Conservation (phyloP, 139 green algal species). For the Edaphochlamys debaryana region DNA sequence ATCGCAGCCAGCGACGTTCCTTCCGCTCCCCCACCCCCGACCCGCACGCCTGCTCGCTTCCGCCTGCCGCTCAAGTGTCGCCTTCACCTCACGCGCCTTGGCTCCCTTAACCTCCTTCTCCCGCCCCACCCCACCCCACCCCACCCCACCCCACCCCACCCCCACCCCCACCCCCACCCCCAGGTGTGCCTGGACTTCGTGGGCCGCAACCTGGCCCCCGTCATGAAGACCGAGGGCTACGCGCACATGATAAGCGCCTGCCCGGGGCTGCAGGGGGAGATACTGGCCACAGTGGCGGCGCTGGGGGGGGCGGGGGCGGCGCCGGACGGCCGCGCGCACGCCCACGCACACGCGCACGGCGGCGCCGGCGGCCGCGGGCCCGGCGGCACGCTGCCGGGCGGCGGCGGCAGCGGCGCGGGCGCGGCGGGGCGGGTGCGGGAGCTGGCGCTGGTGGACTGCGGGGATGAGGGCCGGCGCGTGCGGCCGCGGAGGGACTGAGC, state of each 20-base stretch:
- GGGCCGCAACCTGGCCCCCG: conserved; percentile 82
- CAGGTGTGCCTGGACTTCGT: conserved; percentile 95
- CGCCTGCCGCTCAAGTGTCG: no score
- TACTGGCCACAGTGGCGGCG: conserved; percentile 61
- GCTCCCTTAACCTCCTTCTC: no score
- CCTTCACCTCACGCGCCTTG: no score
- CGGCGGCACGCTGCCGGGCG: not conserved
- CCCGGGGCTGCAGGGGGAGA: conserved; percentile 88
- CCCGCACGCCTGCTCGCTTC: no score
- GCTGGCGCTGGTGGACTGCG: not conserved
- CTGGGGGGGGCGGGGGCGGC: not conserved
- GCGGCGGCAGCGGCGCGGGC: not conserved
- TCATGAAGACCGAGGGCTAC: conserved; percentile 96
- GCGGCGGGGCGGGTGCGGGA: not conserved
- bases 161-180: no score
- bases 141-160: no score
- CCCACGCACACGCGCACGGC: not conserved
- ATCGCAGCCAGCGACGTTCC: no score
- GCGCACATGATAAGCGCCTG: conserved; percentile 91
- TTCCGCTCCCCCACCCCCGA: no score
- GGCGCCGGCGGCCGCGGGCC: not conserved
- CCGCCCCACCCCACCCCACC: no score
- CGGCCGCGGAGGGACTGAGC: conserved; percentile 38
- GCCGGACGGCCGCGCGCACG: not conserved
- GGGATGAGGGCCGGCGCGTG: conserved; percentile 43